Base-by-base conservation (phyloP, 805 yeast species). In the Cyberlindnera bimundalis region DNA sequence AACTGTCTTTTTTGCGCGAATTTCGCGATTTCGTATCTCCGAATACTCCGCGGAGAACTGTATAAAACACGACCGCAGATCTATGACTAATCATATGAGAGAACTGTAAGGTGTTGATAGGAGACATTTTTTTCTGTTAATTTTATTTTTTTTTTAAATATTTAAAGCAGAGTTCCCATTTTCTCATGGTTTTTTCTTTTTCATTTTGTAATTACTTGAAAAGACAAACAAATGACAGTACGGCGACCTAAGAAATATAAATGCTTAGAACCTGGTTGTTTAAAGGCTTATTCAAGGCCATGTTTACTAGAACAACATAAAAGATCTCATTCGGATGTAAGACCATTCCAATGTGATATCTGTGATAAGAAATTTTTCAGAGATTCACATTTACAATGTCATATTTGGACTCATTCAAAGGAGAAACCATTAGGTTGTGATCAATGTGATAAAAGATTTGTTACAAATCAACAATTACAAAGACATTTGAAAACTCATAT, bases 361-460 rank as follows among this genome's bases (percentile, higher is more conserved):
- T 86, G 95, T 60, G 70, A 66, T 3, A 79, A 81, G 46, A 56
- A 75, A 18, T 86, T 85, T 59, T 70, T 78, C 29, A 68, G 95
- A 47, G 81, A 81, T 40, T 86, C 88, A 45, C 95, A 88, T 64
- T 66, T 89, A 35, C 72, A 80, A 33, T 84, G 91, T 12, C 96
- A 88, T 58, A 55, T 70, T 43, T 67, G 86, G 53, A 84, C 90
- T 15, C 96, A 87, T 55, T 53, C 67, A 6, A 64, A 64, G 14
- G 68, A 63, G 7, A 80, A 78, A 49, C 85, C 85, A 0, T 67
- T 65, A 47, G 74, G 71, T 29, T 81, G 87, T 53, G 55, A 66
- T 0, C 50, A 71, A 0, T 81, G 87, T 52, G 73, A 73, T 5
- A 80, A 79, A 56, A 81, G 85, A 2, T 79, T 79, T 34, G 76